Evolutionary conservation across 495 filamentous ascomycete species (phyloP), one percentile per base, ranked within the genome.

Genomic region (Hypoxylon lenormandii): DNA sequence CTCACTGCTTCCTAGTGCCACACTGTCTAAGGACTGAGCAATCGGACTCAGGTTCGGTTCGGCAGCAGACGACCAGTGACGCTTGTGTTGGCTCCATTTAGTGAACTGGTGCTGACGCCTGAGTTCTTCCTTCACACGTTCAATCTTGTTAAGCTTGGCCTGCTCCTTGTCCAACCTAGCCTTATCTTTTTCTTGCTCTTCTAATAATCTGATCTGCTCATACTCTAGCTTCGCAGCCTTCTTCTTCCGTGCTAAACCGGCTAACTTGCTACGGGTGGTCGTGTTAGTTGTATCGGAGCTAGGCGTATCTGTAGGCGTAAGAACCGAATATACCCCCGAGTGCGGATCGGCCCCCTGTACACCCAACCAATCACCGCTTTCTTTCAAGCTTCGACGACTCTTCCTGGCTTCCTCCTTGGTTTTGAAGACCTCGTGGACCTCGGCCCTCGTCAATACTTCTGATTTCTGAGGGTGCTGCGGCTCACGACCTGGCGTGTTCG

Each of bases 281-380:
- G 56, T 50, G 16, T 19, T 22, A 0, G 73, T 74, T 15, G 54
- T 62, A 33, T 76, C 73, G 2, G 70, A 72, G 55, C 71, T 74
- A 18, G 59, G 23, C 30, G 64, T 75, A 55, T 67, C 69, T 12
- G 80, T 81, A 13, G 81, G 80, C 8, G 81, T 83, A 28, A 82
- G 69, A 5, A 80, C 70, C 33, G 85, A 78, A 56, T 76, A 79
- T 63, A 77, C 73, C 1, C 84, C 83, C n/a, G 83, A 86, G 45
- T 79, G 72, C 10, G 84, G 83, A 60, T 86, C 85, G n/a, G 80
- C 79, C 16, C 84, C 83, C 61, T 83, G 83, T 11, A 85, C 81
- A 10, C 84, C 83, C 10, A 86, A 76, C 72, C 80, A 86, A 61
- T 86, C 84, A 13, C 82, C 80, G 52, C 81, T 82, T 54, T 81